Conservation (phyloP, 768 basidiomycete species). For the Rhodosporidiobolus sp. region DNA sequence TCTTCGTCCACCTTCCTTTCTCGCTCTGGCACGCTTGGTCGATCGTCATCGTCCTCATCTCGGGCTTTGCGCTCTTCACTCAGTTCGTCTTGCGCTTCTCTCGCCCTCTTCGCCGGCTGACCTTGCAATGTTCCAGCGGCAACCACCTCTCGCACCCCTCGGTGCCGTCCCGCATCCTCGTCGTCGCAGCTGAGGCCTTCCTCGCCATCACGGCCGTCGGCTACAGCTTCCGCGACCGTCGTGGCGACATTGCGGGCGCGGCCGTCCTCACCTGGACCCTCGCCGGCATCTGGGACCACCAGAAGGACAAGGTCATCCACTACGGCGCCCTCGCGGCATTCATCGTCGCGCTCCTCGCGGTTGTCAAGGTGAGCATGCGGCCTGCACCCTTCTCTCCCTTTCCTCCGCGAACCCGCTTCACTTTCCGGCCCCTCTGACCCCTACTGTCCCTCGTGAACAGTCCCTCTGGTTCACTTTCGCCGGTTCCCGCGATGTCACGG, state of each 20-base stretch:
- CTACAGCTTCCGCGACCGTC: constrained; percentile 83
- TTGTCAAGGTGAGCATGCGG: constrained; percentile 68
- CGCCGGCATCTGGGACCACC: constrained; percentile 67
- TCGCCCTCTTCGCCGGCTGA: neutral
- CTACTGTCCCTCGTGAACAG: constrained; percentile 14
- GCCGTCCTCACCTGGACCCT: constrained; percentile 90
- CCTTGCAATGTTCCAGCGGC: neutral
- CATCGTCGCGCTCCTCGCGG: constrained; percentile 77
- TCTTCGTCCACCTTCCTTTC: constrained; percentile 93
- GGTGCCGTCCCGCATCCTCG: constrained; percentile 86
- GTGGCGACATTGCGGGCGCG: constrained; percentile 89
- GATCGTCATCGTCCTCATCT: constrained; percentile 74
- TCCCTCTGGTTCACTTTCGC: constrained; percentile 39
- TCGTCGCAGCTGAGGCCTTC: constrained; percentile 61
- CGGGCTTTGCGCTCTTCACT: constrained; percentile 76
- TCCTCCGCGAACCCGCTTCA: too few relatives aligned
- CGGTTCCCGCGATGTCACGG: constrained; percentile 56
- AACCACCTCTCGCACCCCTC: constrained; percentile 42
- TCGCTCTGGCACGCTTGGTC: constrained; percentile 80
- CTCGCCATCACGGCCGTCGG: constrained; percentile 52
- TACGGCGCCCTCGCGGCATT: constrained; percentile 84
- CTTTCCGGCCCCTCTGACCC: constrained; percentile 51
- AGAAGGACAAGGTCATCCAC: constrained; percentile 70
- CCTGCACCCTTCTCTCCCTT: too few relatives aligned
- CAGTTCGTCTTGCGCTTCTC: constrained; percentile 20